Conservation (phyloP, 768 basidiomycete genomes). For the Lactifluus hygrophoroides region DNA sequence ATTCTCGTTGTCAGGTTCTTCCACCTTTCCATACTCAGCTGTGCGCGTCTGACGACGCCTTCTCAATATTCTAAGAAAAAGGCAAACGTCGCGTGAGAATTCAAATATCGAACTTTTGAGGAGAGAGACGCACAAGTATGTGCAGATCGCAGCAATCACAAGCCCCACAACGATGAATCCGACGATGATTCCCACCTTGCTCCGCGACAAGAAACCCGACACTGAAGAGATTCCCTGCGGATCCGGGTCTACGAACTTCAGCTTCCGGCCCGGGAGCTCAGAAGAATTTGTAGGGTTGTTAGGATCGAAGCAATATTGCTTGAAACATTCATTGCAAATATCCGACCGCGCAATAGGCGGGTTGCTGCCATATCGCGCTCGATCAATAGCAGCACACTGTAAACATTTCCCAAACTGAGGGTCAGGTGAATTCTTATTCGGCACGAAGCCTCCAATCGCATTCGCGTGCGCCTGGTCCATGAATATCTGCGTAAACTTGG, state of each 20-base stretch:
- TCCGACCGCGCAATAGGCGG: constrained; percentile 21
- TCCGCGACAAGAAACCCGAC: constrained; percentile 33
- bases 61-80: constrained; percentile 8
- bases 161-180: constrained; percentile 35
- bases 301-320: constrained; percentile 27
- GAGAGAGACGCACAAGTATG: constrained; percentile 27
- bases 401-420: constrained; percentile 54
- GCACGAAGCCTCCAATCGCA: constrained; percentile 50
- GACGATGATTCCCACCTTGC: constrained; percentile 43
- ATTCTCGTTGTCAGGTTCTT: not conserved
- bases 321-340: constrained; percentile 25
- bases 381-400: constrained; percentile 55
- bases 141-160: constrained; percentile 32
- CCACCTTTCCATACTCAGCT: constrained; percentile 3
- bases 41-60: constrained; percentile 6
- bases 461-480: constrained; percentile 53
- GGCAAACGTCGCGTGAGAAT: not conserved
- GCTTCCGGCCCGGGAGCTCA: constrained; percentile 32
- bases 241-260: constrained; percentile 46
- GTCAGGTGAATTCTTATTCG: constrained; percentile 50
- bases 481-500: constrained; percentile 45
- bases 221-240: constrained; percentile 39
- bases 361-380: constrained; percentile 20
- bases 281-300: constrained; percentile 17
- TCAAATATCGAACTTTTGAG: not conserved